phyloP scores from a whole-genome alignment of 2,329 filamentous ascomycete genomes.

The Verticillium longisporum region DNA sequence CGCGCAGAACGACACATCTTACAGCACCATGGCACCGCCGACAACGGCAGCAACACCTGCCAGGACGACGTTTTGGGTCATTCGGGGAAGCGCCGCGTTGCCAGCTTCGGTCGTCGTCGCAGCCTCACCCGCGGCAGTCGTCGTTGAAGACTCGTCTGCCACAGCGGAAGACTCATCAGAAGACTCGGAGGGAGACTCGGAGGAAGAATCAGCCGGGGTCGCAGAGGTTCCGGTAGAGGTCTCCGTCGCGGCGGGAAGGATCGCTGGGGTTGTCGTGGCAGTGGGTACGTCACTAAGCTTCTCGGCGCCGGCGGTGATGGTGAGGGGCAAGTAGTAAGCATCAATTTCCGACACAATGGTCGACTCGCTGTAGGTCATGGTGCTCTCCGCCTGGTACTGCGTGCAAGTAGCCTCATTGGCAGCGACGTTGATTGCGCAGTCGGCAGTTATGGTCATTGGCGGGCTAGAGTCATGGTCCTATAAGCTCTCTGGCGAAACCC shows the following conservation, averaged over 20 bases:
- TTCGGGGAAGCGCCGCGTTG: conserved; percentile 23
- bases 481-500: background rate
- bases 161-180: background rate
- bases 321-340: conserved; percentile 19
- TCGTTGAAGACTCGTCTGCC: background rate
- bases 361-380: background rate
- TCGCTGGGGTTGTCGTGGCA: conserved; percentile 9
- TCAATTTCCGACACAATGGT: conserved; percentile 13
- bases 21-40: conserved; percentile 26
- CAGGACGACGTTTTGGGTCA: conserved; percentile 26
- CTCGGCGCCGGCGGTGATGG: conserved; percentile 29
- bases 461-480: background rate
- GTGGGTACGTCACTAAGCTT: conserved; percentile 18
- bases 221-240: background rate
- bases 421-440: conserved; percentile 16
- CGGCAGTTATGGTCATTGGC: background rate
- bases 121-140: background rate
- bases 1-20: conserved; percentile 2
- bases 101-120: background rate
- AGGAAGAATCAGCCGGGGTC: conserved; percentile 5
- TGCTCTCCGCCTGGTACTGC: conserved; percentile 1
- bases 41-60: conserved; percentile 25
- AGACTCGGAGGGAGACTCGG: background rate
- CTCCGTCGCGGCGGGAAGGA: conserved; percentile 5
- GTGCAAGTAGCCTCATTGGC: conserved; percentile 16